phyloP scores from a whole-genome alignment of 2,329 filamentous ascomycete species.

The Aspergillus intermedius region DNA sequence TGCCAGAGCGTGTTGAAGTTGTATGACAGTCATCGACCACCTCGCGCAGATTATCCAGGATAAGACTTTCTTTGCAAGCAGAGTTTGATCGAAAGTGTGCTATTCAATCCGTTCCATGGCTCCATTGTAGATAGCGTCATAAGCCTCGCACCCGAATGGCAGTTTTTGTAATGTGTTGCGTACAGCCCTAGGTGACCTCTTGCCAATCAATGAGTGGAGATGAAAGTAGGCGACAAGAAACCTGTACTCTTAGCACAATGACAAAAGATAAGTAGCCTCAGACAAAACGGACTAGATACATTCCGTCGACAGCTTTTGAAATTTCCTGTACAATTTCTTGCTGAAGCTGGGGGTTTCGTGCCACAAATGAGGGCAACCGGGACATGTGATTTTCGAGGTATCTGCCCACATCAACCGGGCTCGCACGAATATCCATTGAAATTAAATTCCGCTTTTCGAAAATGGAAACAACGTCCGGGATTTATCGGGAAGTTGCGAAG shows the following conservation, averaged over 20 bases:
- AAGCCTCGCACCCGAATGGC: background rate
- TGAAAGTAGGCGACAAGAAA: background rate
- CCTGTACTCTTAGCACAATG: background rate
- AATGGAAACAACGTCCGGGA: background rate
- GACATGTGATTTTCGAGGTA: background rate
- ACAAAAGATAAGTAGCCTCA: background rate
- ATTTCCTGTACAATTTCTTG: background rate
- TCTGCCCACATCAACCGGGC: background rate
- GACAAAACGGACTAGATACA: background rate
- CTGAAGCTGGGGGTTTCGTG: background rate
- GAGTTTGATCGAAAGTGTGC: background rate
- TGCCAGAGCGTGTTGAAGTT: slow-evolving; percentile 4
- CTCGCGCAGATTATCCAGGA: slow-evolving; percentile 1
- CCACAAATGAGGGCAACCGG: background rate
- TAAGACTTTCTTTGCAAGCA: slow-evolving; percentile 1
- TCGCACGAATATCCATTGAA: background rate
- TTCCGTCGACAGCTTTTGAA: background rate
- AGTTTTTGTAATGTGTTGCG: too few species aligned
- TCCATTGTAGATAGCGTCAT: background rate
- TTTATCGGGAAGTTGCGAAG: background rate
- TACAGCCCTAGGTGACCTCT: background rate
- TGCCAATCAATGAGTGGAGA: background rate
- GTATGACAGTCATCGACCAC: background rate
- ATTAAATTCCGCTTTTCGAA: background rate
- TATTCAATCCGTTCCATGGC: slow-evolving; percentile 4